Conservation (phyloP, 331 rosid species). For the Pyrus hybrid region DNA sequence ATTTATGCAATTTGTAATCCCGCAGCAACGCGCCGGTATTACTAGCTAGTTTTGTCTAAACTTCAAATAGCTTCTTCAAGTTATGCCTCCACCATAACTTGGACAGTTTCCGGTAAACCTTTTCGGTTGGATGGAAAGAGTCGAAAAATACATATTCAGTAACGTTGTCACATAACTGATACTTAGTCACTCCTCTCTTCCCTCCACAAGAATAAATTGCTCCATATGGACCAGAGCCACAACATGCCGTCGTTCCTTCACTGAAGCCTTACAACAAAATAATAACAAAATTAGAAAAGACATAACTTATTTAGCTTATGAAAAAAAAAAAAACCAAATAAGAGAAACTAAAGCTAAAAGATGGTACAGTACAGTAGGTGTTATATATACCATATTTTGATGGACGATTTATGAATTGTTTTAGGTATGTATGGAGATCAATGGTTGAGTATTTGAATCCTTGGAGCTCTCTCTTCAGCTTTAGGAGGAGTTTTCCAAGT, state of each 20-base stretch:
- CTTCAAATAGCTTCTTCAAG: neutral
- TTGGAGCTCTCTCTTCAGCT: neutral
- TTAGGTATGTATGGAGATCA: neutral
- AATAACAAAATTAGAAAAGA: neutral
- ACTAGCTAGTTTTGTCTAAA: neutral
- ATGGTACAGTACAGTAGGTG: neutral
- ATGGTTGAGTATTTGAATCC: conserved; percentile 20
- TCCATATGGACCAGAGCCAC: conserved; percentile 14
- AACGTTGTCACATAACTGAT: neutral
- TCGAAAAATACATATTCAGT: conserved; percentile 9
- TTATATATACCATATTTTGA: conserved; percentile 22
- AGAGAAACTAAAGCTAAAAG: neutral
- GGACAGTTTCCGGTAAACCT: neutral
- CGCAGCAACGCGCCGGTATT: too few species aligned
- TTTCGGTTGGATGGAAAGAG: conserved; percentile 10
- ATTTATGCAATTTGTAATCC: too few species aligned
- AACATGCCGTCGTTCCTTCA: conserved; percentile 16
- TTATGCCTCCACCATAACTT: neutral
- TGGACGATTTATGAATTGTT: conserved; percentile 1
- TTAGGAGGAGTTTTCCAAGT: neutral
- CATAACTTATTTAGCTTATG: neutral
- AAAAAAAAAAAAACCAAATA: neutral
- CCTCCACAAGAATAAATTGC: conserved; percentile 9
- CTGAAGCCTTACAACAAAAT: conserved; percentile 6
- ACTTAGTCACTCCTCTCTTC: neutral